These are phyloP conservation scores for Imleria badia DNA, from an alignment of 768 basidiomycete genomes.

Conservation along the genomic window DNA sequence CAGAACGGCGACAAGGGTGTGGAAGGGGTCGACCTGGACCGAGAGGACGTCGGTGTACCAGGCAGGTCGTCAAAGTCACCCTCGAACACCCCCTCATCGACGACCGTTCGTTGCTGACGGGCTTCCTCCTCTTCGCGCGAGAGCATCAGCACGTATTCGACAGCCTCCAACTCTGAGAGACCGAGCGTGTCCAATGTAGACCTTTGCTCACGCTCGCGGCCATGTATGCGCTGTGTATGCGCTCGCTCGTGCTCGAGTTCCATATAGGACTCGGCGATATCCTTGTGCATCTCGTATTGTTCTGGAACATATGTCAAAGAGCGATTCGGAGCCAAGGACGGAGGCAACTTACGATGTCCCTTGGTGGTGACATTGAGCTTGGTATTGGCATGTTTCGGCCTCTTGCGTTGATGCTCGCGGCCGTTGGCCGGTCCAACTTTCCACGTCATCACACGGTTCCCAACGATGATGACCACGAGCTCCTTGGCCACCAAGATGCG, in stretches of 20 bases:
- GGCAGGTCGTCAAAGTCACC: slow-evolving; percentile 39
- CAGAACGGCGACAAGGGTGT: slow-evolving; percentile 6
- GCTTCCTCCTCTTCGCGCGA: slow-evolving; percentile 69
- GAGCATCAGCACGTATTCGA: slow-evolving; percentile 82
- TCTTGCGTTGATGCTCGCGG: slow-evolving; percentile 31
- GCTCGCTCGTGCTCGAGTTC: slow-evolving; percentile 53
- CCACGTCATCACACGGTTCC: slow-evolving; percentile 67
- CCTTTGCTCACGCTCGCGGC: slow-evolving; percentile 57
- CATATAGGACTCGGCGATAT: slow-evolving; percentile 57
- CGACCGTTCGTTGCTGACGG: slow-evolving; percentile 7
- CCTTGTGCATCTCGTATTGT: slow-evolving; percentile 60
- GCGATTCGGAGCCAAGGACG: background rate
- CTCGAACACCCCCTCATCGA: slow-evolving; percentile 58
- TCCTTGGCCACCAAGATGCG: slow-evolving; percentile 58
- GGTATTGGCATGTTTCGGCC: slow-evolving; percentile 28
- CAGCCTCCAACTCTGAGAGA: slow-evolving; percentile 67
- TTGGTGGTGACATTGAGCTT: slow-evolving; percentile 37
- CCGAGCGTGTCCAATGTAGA: slow-evolving; percentile 61
- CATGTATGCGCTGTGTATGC: slow-evolving; percentile 36
- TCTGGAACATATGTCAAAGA: slow-evolving; percentile 38
- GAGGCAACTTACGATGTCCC: slow-evolving; percentile 43
- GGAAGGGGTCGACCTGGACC: slow-evolving; percentile 5
- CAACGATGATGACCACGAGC: slow-evolving; percentile 58
- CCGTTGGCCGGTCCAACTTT: slow-evolving; percentile 49
- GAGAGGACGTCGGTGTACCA: slow-evolving; percentile 17